These are phyloP conservation scores for Xylaria sp. DNA, from an alignment of 2,329 filamentous ascomycete genomes.

Conservation along the genomic window DNA sequence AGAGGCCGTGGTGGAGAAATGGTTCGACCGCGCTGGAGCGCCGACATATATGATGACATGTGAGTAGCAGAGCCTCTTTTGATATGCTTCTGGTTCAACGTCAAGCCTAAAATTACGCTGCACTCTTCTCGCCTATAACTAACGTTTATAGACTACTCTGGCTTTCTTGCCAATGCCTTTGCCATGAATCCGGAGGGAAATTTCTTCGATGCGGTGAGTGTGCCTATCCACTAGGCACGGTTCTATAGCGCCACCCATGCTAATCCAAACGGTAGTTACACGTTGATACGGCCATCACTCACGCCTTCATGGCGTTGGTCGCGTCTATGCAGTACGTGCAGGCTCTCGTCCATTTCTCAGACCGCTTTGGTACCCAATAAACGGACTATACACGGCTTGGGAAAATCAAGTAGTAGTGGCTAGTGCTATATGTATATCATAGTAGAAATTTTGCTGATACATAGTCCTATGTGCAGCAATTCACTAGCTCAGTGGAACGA, in stretches of 20 bases:
- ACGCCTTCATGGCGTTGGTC: constrained; percentile 51
- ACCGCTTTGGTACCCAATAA: background rate
- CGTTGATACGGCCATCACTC: constrained; percentile 50
- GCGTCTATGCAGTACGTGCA: constrained; percentile 50
- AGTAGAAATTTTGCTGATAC: constrained; percentile 22
- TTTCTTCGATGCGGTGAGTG: constrained; percentile 48
- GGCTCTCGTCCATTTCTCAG: background rate
- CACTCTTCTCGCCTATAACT: constrained; percentile 16
- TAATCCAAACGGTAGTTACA: constrained; percentile 44
- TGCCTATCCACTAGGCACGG: background rate
- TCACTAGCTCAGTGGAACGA: constrained; percentile 50
- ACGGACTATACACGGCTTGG: background rate
- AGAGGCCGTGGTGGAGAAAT: constrained; percentile 49
- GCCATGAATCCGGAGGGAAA: constrained; percentile 51
- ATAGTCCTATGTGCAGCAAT: constrained; percentile 36
- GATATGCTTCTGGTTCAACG: background rate
- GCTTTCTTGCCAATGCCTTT: constrained; percentile 50
- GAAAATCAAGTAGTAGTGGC: background rate
- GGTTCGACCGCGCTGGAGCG: constrained; percentile 49
- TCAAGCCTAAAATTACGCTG: background rate
- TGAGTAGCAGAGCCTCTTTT: constrained; percentile 32
- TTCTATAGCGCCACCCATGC: background rate
- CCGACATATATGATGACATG: constrained; percentile 51
- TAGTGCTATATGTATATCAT: background rate
- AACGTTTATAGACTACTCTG: constrained; percentile 46